Evolutionary conservation across 306 rosid species (phyloP).

Genomic region (Cajanus cajan): DNA sequence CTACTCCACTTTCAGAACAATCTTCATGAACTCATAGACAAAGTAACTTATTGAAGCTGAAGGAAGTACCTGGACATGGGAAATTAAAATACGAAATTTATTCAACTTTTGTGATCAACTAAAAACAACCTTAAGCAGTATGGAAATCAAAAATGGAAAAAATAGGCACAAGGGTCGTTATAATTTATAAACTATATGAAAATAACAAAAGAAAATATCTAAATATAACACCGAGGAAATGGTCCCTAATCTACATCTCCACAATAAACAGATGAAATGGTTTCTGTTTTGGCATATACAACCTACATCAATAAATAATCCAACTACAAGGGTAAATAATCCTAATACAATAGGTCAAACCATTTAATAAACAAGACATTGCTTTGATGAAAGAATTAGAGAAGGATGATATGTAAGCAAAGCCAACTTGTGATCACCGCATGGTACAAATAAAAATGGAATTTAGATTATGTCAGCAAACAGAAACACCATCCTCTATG

Average conservation of each 20-base stretch:
- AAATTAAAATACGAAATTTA: neutral
- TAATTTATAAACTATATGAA: neutral
- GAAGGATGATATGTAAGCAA: constrained; percentile 13
- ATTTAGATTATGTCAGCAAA: constrained; percentile 5
- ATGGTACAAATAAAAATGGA: neutral
- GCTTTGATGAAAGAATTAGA: neutral
- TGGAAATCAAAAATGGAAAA: neutral
- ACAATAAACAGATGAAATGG: neutral
- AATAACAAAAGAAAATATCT: constrained; percentile 3
- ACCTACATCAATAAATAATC: neutral
- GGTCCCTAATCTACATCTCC: constrained; percentile 2
- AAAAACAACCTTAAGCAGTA: constrained; percentile 19
- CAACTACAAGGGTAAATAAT: neutral
- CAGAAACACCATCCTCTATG: neutral
- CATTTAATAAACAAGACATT: constrained; percentile 17
- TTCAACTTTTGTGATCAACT: neutral
- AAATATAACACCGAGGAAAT: neutral
- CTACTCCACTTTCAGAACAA: constrained; percentile 91
- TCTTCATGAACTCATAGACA: constrained; percentile 95
- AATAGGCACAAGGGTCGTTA: neutral
- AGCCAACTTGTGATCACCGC: constrained; percentile 18
- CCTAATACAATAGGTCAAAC: constrained; percentile 5
- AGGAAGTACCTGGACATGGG: constrained; percentile 81
- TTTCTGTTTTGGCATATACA: neutral
- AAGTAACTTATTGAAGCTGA: constrained; percentile 92